Evolutionary conservation across 441 rosid genomes (phyloP).

Genomic region (Dalechampia spathulata): DNA sequence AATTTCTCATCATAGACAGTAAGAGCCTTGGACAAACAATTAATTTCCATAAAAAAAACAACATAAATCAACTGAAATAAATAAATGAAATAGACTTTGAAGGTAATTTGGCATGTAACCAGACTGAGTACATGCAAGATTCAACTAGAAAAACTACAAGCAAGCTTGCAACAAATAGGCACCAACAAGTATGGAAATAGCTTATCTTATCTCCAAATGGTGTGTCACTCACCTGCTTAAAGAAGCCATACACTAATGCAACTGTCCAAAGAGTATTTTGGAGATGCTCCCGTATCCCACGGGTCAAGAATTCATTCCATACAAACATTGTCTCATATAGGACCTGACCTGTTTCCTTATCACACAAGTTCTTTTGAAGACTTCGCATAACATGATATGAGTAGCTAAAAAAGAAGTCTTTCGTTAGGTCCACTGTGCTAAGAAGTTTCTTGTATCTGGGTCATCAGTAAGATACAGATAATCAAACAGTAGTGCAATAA

Average conservation of each 20-base stretch:
- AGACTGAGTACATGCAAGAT: too few species aligned
- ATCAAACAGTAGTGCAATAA: too few species aligned
- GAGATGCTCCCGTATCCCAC: constrained; percentile 78
- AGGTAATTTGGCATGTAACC: too few species aligned
- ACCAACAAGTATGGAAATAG: too few species aligned
- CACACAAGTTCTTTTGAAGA: constrained; percentile 81
- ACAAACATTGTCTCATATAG: constrained; percentile 95
- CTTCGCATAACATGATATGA: constrained; percentile 90
- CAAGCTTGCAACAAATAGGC: constrained; percentile 2
- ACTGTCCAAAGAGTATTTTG: constrained; percentile 93
- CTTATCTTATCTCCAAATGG: constrained; percentile 7
- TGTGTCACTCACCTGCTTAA: constrained; percentile 67
- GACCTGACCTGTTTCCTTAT: constrained; percentile 57
- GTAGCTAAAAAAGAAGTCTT: constrained; percentile 99
- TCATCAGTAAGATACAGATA: constrained; percentile 23
- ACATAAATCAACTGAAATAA: too few species aligned
- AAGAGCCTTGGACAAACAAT: too few species aligned
- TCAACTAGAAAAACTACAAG: neutral
- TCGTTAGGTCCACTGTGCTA: constrained; percentile 83
- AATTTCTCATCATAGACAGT: too few species aligned
- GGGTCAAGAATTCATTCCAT: constrained; percentile 97
- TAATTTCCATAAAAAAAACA: too few species aligned
- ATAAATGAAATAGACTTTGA: too few species aligned
- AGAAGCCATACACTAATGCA: constrained; percentile 92
- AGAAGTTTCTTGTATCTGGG: constrained; percentile 97